Base-by-base conservation (phyloP, 2,329 filamentous ascomycete species). In the Aspergillus sp. region DNA sequence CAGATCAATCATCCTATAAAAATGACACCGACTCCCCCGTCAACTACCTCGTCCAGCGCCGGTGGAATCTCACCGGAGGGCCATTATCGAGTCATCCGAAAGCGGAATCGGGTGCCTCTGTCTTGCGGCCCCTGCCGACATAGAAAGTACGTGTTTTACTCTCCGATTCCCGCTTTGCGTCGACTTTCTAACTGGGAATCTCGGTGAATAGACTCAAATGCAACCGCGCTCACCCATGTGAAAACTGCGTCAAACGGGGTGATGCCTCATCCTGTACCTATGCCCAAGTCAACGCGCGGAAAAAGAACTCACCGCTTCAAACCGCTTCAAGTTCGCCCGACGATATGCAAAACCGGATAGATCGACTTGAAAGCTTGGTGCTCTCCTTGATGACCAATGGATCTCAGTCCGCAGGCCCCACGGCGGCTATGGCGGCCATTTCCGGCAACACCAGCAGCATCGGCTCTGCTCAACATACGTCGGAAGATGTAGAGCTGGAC, bases 261-360 rank as follows among this genome's bases (percentile, higher is more conserved):
- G 89, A 92, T 71, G 86, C 87, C 13, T 75, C 81, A 50, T 88
- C 89, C 52, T 97, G 93, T 76, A 88, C 87, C 60, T 97, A 96
- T 77, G 91, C 90, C 44, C 76, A 81, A 62, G 74, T 78, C 32
- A 77, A 73, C 49, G 81, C 85, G 47, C 83, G 90, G 62, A 94
- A 90, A 73, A 95, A 90, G 79, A 85, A 72, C 52, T 63, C 64
- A 8, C 61, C 73, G 35, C 79, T 77, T 65, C 82, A 86, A 71
- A 82, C 75, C 50, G 60, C 75, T 47, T 74, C 83, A 74, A 79
- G 81, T 51, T 79, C 82, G 62, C 90, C 93, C 46, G 92, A 96
- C 80, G 93, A 96, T 73, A 96, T 97, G 93, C 93, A 97, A 76
- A 95, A 95, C 68, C 88, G 94, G 70, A 97, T 97, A 75, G 92